phyloP scores from a whole-genome alignment of 306 rosid genomes.

The Cicer chorassanicum region DNA sequence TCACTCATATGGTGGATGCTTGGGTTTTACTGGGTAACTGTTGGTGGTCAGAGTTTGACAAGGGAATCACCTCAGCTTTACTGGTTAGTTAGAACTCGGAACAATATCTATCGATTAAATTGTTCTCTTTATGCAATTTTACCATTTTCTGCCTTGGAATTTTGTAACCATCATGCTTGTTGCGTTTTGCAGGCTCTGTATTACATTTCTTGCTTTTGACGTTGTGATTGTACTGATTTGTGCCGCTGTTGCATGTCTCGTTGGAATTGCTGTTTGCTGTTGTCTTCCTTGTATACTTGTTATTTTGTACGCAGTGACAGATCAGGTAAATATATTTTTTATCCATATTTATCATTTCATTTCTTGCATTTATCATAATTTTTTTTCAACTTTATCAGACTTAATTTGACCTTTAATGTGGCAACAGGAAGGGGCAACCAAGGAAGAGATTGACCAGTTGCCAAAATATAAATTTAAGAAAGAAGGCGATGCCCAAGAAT shows the following conservation, averaged over 20 bases:
- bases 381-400: constrained; percentile 11
- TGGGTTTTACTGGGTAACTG: constrained; percentile 92
- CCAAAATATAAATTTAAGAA: constrained; percentile 68
- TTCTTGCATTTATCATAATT: constrained; percentile 23
- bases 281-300: constrained; percentile 93
- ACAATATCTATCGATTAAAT: constrained; percentile 22
- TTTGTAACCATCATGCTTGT: constrained; percentile 22
- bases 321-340: constrained; percentile 60
- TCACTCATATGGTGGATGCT: constrained; percentile 85
- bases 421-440: constrained; percentile 88
- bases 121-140: constrained; percentile 6
- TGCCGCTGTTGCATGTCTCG: constrained; percentile 73
- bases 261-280: constrained; percentile 94
- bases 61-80: constrained; percentile 71
- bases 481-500: constrained; percentile 60
- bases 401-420: constrained; percentile 45
- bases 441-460: constrained; percentile 76
- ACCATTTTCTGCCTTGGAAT: constrained; percentile 4
- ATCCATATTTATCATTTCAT: constrained; percentile 18
- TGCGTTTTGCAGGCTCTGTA: constrained; percentile 78
- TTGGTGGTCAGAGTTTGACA: constrained; percentile 71
- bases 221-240: constrained; percentile 72
- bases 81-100: constrained; percentile 64
- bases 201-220: constrained; percentile 81
- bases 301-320: constrained; percentile 63